Evolutionary conservation across 768 basidiomycete species (phyloP).

Genomic region (Grammothele lineata): DNA sequence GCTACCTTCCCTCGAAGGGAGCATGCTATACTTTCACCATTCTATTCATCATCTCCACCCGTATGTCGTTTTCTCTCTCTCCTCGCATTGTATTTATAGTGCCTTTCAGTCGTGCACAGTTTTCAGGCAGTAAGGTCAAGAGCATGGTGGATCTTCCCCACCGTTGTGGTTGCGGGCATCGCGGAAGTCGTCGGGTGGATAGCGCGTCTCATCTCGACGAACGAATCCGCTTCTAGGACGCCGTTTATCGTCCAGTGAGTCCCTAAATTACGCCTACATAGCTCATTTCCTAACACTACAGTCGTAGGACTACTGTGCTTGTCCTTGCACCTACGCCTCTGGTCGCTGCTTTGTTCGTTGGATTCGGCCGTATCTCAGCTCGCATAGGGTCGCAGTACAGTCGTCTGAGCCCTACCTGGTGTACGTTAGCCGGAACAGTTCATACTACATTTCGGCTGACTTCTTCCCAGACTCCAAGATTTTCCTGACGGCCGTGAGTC

Average conservation of each 20-base stretch:
- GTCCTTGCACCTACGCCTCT: constrained; percentile 44
- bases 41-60: not conserved
- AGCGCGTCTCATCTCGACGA: constrained; percentile 8
- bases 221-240: constrained; percentile 4
- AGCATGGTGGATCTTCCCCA: constrained; percentile 15
- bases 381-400: constrained; percentile 46
- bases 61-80: not conserved
- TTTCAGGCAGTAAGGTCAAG: constrained; percentile 7
- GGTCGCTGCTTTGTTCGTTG: constrained; percentile 52
- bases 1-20: constrained; percentile 4
- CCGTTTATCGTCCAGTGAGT: constrained; percentile 16
- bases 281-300: constrained; percentile 19
- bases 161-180: constrained; percentile 7
- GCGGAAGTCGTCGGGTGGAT: constrained; percentile 15
- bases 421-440: constrained; percentile 15
- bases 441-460: not conserved
- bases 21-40: constrained; percentile 2
- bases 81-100: not conserved
- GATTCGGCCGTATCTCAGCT: constrained; percentile 43
- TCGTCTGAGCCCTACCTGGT: constrained; percentile 34
- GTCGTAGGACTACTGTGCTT: constrained; percentile 4
- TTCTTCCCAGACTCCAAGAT: constrained; percentile 23
- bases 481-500: too few species aligned
- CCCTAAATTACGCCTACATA: too few species aligned
- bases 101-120: constrained; percentile 1